These are phyloP conservation scores for Beverwykella pulmonaria DNA, from an alignment of 495 filamentous ascomycete species.

Conservation along the genomic window DNA sequence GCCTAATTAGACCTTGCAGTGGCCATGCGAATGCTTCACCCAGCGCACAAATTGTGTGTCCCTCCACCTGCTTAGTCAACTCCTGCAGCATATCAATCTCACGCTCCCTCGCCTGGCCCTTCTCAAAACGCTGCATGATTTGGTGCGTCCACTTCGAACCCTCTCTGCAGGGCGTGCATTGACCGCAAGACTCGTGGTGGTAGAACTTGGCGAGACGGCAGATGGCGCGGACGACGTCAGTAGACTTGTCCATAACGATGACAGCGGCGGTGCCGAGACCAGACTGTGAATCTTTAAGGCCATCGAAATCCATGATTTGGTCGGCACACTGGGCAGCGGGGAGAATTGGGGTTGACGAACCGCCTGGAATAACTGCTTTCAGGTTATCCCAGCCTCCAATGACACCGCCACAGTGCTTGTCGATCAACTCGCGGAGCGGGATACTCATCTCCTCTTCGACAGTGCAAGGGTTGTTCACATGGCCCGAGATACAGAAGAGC, in stretches of 20 bases:
- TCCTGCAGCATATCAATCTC: constrained; percentile 99
- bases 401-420: constrained; percentile 96
- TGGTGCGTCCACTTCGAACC: constrained; percentile 97
- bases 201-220: constrained; percentile 93
- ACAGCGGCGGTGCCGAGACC: constrained; percentile 98
- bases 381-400: constrained; percentile 98
- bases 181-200: constrained; percentile 96
- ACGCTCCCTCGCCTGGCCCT: constrained; percentile 78
- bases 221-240: constrained; percentile 93
- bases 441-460: constrained; percentile 99
- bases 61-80: constrained; percentile 98
- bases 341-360: constrained; percentile 93
- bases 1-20: constrained; percentile 93
- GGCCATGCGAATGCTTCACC: constrained; percentile 99
- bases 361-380: constrained; percentile 90
- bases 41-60: constrained; percentile 96
- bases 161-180: constrained; percentile 97
- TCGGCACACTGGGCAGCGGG: constrained; percentile 85
- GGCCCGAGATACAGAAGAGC: constrained; percentile 96
- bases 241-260: constrained; percentile 98
- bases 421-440: constrained; percentile 88
- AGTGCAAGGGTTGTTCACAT: constrained; percentile 97
- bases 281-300: constrained; percentile 93
- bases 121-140: constrained; percentile 96
- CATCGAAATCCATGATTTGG: constrained; percentile 99